Percentiles rank a stretch among this genome's conserved stretches.
phyloP scores from a whole-genome alignment of 1,139 yeast species.

The Pneumocystis canis region DNA sequence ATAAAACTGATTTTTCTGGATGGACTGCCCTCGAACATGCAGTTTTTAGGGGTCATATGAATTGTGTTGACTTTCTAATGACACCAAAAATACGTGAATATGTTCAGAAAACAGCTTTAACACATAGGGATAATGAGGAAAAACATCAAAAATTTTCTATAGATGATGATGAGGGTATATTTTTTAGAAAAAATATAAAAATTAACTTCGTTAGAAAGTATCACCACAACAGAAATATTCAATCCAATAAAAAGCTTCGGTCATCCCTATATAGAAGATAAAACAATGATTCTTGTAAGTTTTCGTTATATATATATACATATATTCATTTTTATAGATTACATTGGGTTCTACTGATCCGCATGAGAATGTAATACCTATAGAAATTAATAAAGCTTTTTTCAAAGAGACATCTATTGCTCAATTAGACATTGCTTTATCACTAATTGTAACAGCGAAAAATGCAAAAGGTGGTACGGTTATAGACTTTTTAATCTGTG shows the following conservation, averaged over 20 bases:
- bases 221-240: not conserved
- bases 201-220: not conserved
- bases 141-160: not conserved
- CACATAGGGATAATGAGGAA: slow-evolving; percentile 4
- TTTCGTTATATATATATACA: not conserved
- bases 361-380: slow-evolving; percentile 44
- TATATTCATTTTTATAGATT: not conserved
- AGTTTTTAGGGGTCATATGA: slow-evolving; percentile 72
- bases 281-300: slow-evolving; percentile 49
- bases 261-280: slow-evolving; percentile 51
- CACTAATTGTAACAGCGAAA: slow-evolving; percentile 50
- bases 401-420: slow-evolving; percentile 62
- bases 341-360: slow-evolving; percentile 81
- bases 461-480: slow-evolving; percentile 45
- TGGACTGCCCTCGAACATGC: slow-evolving; percentile 98
- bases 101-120: slow-evolving; percentile 4
- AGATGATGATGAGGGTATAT: slow-evolving; percentile 1
- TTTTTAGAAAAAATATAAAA: not conserved
- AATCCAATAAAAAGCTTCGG: slow-evolving; percentile 61
- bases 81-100: slow-evolving; percentile 26
- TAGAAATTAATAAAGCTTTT: slow-evolving; percentile 60
- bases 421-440: slow-evolving; percentile 75
- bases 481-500: slow-evolving; percentile 71
- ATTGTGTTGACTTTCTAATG: slow-evolving; percentile 46
- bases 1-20: slow-evolving; percentile 65